Conservation (phyloP, 441 rosid species). For the Corymbia citriodora region DNA sequence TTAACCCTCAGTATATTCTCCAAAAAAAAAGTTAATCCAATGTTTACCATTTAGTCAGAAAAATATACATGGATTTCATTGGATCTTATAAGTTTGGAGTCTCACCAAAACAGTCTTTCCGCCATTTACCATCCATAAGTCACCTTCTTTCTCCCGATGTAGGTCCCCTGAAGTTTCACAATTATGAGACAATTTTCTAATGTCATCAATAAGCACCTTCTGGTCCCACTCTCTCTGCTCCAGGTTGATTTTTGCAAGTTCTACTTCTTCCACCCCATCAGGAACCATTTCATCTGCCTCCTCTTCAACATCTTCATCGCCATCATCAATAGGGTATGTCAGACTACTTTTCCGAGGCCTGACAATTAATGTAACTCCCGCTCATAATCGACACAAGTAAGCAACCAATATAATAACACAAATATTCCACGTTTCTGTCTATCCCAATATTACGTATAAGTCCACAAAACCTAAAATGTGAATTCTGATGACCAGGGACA, state of each 20-base stretch:
- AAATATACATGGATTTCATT: neutral
- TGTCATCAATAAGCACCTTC: conserved; percentile 79
- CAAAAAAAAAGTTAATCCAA: neutral
- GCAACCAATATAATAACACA: conserved; percentile 7
- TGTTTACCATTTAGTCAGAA: neutral
- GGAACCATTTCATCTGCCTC: conserved; percentile 99
- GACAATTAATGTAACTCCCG: conserved; percentile 15
- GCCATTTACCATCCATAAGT: conserved; percentile 80
- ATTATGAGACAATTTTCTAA: conserved; percentile 62
- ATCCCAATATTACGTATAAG: neutral
- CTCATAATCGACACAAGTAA: neutral
- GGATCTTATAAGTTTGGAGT: neutral
- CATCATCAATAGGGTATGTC: conserved; percentile 82
- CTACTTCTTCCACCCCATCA: conserved; percentile 98
- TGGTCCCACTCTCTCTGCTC: conserved; percentile 74
- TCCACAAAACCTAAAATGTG: neutral
- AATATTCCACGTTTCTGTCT: neutral
- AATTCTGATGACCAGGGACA: neutral
- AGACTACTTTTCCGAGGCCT: conserved; percentile 96
- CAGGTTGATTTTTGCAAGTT: conserved; percentile 84
- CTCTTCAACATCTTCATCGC: conserved; percentile 92
- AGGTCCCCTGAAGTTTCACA: conserved; percentile 51
- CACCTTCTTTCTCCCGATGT: conserved; percentile 37
- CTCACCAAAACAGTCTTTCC: conserved; percentile 77
- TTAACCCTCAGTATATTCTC: neutral